Conservation (phyloP, 2,329 filamentous ascomycete genomes). For the Fusarium avenaceum region DNA sequence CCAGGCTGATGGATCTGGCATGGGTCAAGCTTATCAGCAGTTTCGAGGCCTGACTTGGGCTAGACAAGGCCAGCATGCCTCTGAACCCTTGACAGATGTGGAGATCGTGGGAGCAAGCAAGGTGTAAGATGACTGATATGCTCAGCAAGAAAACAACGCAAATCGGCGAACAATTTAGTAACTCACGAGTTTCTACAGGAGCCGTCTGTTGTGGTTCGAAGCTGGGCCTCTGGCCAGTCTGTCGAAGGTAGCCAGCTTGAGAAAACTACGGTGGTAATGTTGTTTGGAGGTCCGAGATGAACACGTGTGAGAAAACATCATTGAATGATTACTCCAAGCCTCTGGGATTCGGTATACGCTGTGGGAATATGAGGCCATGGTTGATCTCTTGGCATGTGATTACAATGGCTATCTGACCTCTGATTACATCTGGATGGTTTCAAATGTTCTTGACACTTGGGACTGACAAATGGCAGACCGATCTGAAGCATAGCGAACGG, state of each 20-base stretch:
- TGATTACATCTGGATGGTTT: background rate
- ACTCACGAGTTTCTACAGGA: background rate
- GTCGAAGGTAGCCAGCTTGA: background rate
- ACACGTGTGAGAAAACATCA: conserved; percentile 23
- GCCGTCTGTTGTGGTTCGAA: background rate
- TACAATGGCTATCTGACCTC: background rate
- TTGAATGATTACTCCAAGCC: conserved; percentile 6
- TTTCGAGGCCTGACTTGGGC: conserved; percentile 9
- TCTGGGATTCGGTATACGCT: conserved; percentile 1
- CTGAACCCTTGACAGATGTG: conserved; percentile 15
- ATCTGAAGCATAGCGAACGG: background rate
- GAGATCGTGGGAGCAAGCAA: conserved; percentile 10
- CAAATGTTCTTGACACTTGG: background rate
- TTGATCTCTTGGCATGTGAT: conserved; percentile 36
- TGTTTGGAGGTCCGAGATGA: background rate
- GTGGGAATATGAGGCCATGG: background rate
- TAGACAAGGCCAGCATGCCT: conserved; percentile 14
- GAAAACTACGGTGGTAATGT: background rate
- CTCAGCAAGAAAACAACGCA: conserved; percentile 12
- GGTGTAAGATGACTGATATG: conserved; percentile 1
- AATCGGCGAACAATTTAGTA: background rate
- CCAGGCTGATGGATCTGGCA: background rate
- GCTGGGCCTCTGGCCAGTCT: background rate
- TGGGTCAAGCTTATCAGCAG: conserved; percentile 22
- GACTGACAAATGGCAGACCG: too few species aligned